Base-by-base conservation (phyloP, 169 alveolate genomes). In the Amoebophrya sp. region DNA sequence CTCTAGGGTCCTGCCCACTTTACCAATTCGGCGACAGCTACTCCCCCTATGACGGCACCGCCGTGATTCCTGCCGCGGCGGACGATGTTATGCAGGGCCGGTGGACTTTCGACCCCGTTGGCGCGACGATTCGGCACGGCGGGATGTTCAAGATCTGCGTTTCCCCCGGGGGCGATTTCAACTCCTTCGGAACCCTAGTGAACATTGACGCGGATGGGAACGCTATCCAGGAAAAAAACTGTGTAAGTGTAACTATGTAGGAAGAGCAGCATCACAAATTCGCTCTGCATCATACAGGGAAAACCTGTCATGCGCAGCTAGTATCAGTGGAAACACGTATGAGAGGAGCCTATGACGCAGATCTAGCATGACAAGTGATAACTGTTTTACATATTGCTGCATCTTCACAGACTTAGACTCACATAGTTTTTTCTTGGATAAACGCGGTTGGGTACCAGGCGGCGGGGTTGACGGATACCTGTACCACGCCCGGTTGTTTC, bases 131-230 rank as follows among this genome's bases (percentile, higher is more conserved):
- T 2, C 83, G 83, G 83, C 83, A 66, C 35, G 83, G 83, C 35
- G 83, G 83, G 18, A n/a, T n/a, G 83, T 66, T 7, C 83, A 66
- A 66, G 83, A 66, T 66, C 29, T 66, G 83, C 83, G 83, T 66
- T 2, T 12, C 35, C 35, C 83, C 83, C 7, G 35, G 12, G 29
- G 83, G 83, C 39, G 1, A 2, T 2, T 66, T 66, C 35, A 25
- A 25, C 39, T 7, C 1, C 35, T 2, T 7, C 35, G 83, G 35
- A 25, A 66, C 83, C 7, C 83, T 66, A 25, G 83, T 66, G 32
- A 66, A 66, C 83, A 66, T 66, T 25, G 83, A 66, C 83, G 83
- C 29, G 35, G 35, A 66, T 25, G 29, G 38, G 32, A 66, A 66
- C 83, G n/a, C n/a, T n/a, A n/a, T n/a, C n/a, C n/a, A n/a, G n/a